Evolutionary conservation across 768 basidiomycete species (phyloP).

Genomic region (Multifurca ochricompacta): DNA sequence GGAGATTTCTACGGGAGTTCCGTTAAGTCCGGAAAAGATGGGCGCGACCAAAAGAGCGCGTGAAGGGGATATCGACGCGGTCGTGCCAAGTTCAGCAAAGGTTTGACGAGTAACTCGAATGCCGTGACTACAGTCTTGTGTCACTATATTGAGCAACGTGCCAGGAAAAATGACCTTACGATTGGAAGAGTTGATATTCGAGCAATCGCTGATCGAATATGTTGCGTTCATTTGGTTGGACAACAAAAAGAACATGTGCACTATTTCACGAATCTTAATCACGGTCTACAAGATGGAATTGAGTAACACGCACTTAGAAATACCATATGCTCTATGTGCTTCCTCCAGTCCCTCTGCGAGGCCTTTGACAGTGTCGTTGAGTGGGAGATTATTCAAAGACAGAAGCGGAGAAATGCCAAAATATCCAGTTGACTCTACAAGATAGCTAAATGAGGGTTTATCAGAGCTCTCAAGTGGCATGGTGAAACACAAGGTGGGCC

Average conservation of each 20-base stretch:
- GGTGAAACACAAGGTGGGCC: neutral
- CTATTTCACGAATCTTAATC: constrained; percentile 24
- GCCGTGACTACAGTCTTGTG: constrained; percentile 43
- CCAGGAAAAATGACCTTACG: constrained; percentile 36
- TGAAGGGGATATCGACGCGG: constrained; percentile 37
- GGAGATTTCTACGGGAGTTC: constrained; percentile 56
- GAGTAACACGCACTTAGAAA: constrained; percentile 36
- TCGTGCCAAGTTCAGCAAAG: constrained; percentile 54
- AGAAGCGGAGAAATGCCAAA: constrained; percentile 51
- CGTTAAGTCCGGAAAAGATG: constrained; percentile 28
- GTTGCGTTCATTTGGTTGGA: constrained; percentile 83
- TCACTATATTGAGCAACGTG: neutral
- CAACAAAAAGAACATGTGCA: constrained; percentile 74
- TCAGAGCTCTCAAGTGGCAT: neutral
- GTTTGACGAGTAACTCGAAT: constrained; percentile 74
- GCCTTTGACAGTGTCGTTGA: constrained; percentile 61
- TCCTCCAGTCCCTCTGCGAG: constrained; percentile 70
- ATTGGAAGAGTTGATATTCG: constrained; percentile 79
- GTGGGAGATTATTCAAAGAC: constrained; percentile 51
- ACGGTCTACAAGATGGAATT: neutral
- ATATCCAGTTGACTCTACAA: constrained; percentile 58
- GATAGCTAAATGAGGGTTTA: constrained; percentile 42
- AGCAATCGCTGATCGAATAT: constrained; percentile 89
- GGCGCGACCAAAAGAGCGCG: constrained; percentile 35
- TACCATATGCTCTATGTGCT: constrained; percentile 69